Percentiles rank a stretch among this genome's conserved stretches.
Conservation (phyloP, 768 basidiomycete genomes). For the Boletus pseudopeckii region DNA sequence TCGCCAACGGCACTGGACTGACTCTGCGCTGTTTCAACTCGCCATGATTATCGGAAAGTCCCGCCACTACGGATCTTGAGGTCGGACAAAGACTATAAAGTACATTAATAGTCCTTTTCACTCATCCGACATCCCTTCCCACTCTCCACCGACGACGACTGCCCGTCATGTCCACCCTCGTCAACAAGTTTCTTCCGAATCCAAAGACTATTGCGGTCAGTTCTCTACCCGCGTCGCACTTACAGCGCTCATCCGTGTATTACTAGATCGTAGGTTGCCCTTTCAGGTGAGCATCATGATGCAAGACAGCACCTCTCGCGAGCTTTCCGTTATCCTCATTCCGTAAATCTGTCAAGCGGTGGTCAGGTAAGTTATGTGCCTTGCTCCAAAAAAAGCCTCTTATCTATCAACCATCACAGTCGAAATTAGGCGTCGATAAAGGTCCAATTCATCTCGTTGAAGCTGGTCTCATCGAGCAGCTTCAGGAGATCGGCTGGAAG, state of each 20-base stretch:
- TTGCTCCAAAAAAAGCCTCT: conserved; percentile 3
- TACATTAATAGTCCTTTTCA: neutral
- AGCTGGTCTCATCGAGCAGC: conserved; percentile 77
- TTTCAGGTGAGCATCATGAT: conserved; percentile 81
- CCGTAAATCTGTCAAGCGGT: conserved; percentile 22
- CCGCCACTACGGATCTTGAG: conserved; percentile 3
- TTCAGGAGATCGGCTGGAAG: conserved; percentile 78
- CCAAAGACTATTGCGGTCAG: conserved; percentile 81
- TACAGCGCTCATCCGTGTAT: conserved; percentile 7
- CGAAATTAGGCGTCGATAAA: conserved; percentile 76
- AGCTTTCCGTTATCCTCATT: conserved; percentile 1
- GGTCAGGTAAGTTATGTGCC: conserved; percentile 27
- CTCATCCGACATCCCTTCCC: too few species aligned
- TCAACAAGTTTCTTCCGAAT: conserved; percentile 38
- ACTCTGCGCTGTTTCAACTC: too few species aligned
- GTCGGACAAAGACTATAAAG: neutral
- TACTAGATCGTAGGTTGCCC: conserved; percentile 88
- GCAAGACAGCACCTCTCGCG: neutral
- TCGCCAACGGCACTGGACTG: too few species aligned
- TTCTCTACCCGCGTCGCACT: conserved; percentile 14
- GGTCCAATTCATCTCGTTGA: conserved; percentile 88
- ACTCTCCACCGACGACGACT: too few species aligned
- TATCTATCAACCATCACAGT: conserved; percentile 38
- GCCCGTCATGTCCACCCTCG: conserved; percentile 20
- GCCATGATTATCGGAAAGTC: conserved; percentile 2